These are phyloP conservation scores for Nitzschia putrida DNA, from an alignment of 108 stramenopile genomes.

Conservation along the genomic window DNA sequence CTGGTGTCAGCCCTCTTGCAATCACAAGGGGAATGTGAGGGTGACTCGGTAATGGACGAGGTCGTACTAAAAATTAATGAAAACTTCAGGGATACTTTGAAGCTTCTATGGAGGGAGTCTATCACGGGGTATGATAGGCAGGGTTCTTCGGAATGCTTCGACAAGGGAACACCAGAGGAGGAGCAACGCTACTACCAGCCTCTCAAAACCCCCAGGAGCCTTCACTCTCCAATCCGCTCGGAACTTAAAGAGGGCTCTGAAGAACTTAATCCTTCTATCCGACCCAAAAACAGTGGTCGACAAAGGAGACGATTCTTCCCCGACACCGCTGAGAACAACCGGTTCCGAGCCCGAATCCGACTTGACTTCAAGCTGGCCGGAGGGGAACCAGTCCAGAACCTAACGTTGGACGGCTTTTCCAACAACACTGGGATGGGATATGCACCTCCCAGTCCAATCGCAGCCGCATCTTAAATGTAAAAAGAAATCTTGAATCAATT, in stretches of 20 bases:
- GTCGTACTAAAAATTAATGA: constrained; percentile 16
- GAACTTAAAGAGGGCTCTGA: neutral
- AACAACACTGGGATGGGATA: neutral
- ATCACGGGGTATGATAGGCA: constrained; percentile 26
- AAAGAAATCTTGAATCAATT: no score
- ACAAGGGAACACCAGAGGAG: neutral
- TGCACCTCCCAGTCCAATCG: constrained; percentile 33
- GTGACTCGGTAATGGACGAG: constrained; percentile 13
- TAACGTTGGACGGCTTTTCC: constrained; percentile 26
- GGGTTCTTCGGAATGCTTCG: neutral
- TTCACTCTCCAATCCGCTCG: constrained; percentile 17
- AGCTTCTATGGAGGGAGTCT: constrained; percentile 34
- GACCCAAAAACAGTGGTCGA: constrained; percentile 17
- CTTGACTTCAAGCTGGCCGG: constrained; percentile 23
- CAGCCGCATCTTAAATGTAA: neutral
- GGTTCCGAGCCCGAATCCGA: constrained; percentile 21
- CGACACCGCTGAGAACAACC: constrained; percentile 5
- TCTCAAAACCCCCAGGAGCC: constrained; percentile 22
- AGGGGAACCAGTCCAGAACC: constrained; percentile 15
- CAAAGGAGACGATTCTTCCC: constrained; percentile 25
- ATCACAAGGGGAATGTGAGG: neutral
- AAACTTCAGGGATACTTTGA: constrained; percentile 21
- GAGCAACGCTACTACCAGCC: neutral
- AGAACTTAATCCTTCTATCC: neutral
- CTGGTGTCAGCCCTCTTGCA: neutral